Evolutionary conservation across 2,329 filamentous ascomycete genomes (phyloP).

Genomic region (Byssothecium circinans): DNA sequence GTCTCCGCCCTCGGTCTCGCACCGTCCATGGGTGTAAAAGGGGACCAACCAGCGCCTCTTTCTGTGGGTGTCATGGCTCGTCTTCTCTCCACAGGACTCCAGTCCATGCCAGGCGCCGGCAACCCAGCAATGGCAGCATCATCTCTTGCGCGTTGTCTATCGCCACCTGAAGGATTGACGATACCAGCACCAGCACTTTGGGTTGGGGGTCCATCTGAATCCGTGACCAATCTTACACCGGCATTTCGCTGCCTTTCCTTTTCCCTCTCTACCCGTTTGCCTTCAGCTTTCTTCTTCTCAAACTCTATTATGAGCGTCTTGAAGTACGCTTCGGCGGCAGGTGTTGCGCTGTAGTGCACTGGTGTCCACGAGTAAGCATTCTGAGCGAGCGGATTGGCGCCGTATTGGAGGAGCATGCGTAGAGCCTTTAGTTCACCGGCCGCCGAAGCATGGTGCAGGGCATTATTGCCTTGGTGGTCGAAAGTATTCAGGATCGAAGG

Average conservation of each 20-base stretch:
- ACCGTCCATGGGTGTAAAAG: slow-evolving; percentile 26
- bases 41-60: slow-evolving; percentile 23
- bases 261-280: slow-evolving; percentile 34
- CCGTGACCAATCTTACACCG: slow-evolving; percentile 42
- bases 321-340: slow-evolving; percentile 83
- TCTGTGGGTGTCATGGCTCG: slow-evolving; percentile 46
- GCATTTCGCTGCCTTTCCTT: slow-evolving; percentile 35
- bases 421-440: slow-evolving; percentile 79
- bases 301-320: slow-evolving; percentile 74
- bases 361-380: slow-evolving; percentile 83
- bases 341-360: slow-evolving; percentile 78
- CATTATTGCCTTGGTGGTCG: slow-evolving; percentile 80
- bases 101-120: slow-evolving; percentile 40
- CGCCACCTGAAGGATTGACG: slow-evolving; percentile 11
- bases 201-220: slow-evolving; percentile 23
- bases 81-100: slow-evolving; percentile 43
- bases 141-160: slow-evolving; percentile 32
- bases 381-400: slow-evolving; percentile 70
- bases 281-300: slow-evolving; percentile 61
- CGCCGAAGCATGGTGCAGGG: slow-evolving; percentile 81
- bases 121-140: slow-evolving; percentile 36
- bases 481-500: slow-evolving; percentile 34
- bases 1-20: slow-evolving; percentile 41
- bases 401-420: slow-evolving; percentile 74
- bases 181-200: slow-evolving; percentile 8